Conservation (phyloP, 306 rosid species). For the peach (Prunus persica) region DNA sequence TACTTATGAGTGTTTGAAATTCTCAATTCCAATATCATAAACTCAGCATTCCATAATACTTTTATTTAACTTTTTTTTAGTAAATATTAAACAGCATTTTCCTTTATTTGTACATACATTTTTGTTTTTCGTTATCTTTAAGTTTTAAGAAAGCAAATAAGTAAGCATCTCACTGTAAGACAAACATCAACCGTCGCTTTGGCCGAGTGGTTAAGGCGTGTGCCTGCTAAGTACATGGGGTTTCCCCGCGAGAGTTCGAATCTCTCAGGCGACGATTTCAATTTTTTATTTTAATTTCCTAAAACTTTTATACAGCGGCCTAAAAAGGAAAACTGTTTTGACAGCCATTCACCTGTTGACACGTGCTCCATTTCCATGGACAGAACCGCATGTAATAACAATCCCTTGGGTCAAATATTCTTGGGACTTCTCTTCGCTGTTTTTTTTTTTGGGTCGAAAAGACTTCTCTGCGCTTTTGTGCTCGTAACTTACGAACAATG, state of each 20-base stretch:
- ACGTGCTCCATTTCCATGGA: background rate
- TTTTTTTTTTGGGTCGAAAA: too few species aligned
- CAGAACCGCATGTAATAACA: background rate
- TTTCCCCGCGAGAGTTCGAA: conserved; percentile 97
- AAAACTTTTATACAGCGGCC: too few species aligned
- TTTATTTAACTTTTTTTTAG: too few species aligned
- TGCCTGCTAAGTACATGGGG: conserved; percentile 94
- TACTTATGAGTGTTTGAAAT: too few species aligned
- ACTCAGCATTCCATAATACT: too few species aligned
- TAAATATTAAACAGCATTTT: too few species aligned
- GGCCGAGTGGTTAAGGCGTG: conserved; percentile 99
- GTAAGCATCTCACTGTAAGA: too few species aligned
- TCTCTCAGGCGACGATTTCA: conserved; percentile 69
- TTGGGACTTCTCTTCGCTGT: background rate
- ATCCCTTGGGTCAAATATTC: background rate
- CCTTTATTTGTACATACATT: too few species aligned
- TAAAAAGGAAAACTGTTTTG: background rate
- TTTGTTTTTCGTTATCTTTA: too few species aligned
- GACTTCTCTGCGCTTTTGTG: background rate
- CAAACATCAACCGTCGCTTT: conserved; percentile 41
- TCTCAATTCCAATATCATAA: too few species aligned
- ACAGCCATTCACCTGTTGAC: background rate
- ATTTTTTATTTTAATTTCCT: background rate
- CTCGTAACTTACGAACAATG: conserved; percentile 32
- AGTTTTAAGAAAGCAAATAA: too few species aligned